Base-by-base conservation (phyloP, 1,284 basidiomycete species). In the Athelia psychrophila region DNA sequence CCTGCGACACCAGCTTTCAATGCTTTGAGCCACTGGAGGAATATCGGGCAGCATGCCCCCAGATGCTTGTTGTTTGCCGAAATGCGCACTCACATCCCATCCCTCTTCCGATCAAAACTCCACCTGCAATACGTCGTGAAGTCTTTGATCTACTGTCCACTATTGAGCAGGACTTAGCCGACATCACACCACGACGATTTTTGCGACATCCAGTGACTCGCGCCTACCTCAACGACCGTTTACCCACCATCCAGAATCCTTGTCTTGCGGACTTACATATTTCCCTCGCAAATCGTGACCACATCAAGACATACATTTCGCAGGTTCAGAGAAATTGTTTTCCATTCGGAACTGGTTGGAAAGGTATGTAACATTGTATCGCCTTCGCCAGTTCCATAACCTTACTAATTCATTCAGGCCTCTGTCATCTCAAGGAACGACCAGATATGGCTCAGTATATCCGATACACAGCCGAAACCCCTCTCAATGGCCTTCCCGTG, bases 131-230 rank as follows among this genome's bases (percentile, higher is more conserved):
- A 16, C 52, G 50, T 3, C 8, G 18, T 24, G 32, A 50, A 16
- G 18, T 63, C 2, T 35, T 50, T 3, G 25, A 32, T 3, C 36
- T 59, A 10, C 27, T 61, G 2, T 8, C 50, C 12, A 38, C 23
- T 2, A 12, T 62, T 6, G 55, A 49, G 1, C 36, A 51, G 13
- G 60, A 63, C 35, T 50, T 66, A 12, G 30, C 61, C 1, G 60
- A 64, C 32, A 33, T 66, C 3, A 66, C 63, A 12, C 54, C 63
- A 1, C 45, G 60, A 3, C 32, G 51, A 15, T 60, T 66, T 35
- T 44, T 64, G 3, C 53, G 54, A 2, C 62, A 64, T 49, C 54
- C 60, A 2, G n/a, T 56, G 10, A 22, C 55, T 1, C 47, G 56
- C n/a, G 45, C 52, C 5, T 61, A 56, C 27, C 53, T 64, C 3